Evolutionary conservation across 495 filamentous ascomycete genomes (phyloP).

Genomic region (Aspergillus indologenus): DNA sequence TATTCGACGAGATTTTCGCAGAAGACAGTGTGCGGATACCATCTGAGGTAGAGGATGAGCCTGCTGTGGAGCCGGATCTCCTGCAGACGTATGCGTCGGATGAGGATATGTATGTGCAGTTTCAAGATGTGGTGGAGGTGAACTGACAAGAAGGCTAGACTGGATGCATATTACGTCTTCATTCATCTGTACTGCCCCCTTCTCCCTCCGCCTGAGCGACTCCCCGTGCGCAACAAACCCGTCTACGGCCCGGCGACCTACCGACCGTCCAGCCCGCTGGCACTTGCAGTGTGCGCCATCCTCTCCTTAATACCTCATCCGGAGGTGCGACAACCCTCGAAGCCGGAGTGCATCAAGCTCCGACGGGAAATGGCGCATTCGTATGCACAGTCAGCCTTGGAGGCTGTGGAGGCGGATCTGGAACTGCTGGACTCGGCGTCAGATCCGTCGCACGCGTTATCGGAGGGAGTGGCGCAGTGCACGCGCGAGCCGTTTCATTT

Average conservation of each 20-base stretch:
- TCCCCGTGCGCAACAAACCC: constrained; percentile 33
- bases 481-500: constrained; percentile 43
- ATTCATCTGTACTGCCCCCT: constrained; percentile 50
- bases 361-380: constrained; percentile 45
- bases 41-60: neutral
- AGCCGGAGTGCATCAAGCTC: constrained; percentile 32
- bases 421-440: constrained; percentile 32
- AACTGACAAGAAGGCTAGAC: constrained; percentile 24
- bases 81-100: constrained; percentile 20
- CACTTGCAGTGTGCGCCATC: constrained; percentile 45
- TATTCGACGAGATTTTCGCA: constrained; percentile 19
- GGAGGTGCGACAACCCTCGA: constrained; percentile 34
- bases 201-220: constrained; percentile 38
- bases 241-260: constrained; percentile 20
- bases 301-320: constrained; percentile 44
- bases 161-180: constrained; percentile 50
- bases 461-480: constrained; percentile 16
- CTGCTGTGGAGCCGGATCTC: neutral
- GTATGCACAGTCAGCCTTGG: constrained; percentile 43
- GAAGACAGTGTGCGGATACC: constrained; percentile 1
- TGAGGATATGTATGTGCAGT: constrained; percentile 19
- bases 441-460: neutral
- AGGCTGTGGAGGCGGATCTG: constrained; percentile 44
- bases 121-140: neutral
- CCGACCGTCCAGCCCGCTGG: constrained; percentile 38